These are phyloP conservation scores for Puccinia horiana DNA, from an alignment of 1,284 basidiomycete species.

Conservation along the genomic window DNA sequence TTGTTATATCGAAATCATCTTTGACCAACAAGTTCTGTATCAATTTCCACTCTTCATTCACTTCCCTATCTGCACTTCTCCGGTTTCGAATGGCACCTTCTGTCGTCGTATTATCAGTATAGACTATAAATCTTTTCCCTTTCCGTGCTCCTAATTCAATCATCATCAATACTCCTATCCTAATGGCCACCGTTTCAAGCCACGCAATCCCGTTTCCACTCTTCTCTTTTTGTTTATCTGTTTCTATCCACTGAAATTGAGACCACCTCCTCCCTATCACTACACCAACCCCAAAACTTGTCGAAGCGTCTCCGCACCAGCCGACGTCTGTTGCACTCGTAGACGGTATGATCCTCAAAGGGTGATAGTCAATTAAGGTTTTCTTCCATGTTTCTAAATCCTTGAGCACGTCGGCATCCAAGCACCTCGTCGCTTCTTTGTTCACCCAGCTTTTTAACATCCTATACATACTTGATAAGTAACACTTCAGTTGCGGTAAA, in stretches of 20 bases:
- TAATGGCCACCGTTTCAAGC: neutral
- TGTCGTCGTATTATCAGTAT: too few relatives aligned
- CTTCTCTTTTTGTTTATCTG: too few relatives aligned
- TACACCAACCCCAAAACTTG: neutral
- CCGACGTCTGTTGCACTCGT: neutral
- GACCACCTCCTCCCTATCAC: neutral
- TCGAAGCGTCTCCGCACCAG: neutral
- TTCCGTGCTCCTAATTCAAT: too few relatives aligned
- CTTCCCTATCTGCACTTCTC: too few relatives aligned
- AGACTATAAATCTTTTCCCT: too few relatives aligned
- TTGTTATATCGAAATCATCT: too few relatives aligned
- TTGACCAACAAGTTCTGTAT: too few relatives aligned
- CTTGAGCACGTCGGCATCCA: neutral
- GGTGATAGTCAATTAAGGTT: too few relatives aligned
- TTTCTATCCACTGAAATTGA: neutral
- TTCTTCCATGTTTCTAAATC: too few relatives aligned
- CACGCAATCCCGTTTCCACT: neutral
- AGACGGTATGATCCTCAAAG: neutral
- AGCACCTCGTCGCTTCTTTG: neutral
- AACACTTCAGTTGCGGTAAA: neutral
- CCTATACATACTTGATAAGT: neutral
- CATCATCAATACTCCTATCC: neutral
- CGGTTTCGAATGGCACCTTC: too few relatives aligned
- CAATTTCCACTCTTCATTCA: too few relatives aligned
- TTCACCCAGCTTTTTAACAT: neutral